phyloP scores from a whole-genome alignment of 192 early-diverging fungal species.

The Phycomyces blakesleeanus region DNA sequence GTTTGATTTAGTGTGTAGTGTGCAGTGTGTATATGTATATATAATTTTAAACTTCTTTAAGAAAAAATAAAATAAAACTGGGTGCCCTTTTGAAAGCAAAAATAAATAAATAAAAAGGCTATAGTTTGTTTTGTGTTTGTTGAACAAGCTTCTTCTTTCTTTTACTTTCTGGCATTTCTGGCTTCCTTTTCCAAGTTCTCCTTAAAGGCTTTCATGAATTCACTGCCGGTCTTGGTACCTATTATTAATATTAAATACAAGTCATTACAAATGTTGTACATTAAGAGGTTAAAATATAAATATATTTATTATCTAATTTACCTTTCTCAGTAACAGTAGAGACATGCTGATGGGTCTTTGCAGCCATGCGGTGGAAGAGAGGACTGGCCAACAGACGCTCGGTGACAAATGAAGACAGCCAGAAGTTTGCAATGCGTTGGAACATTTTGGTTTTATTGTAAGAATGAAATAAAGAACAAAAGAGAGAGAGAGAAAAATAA shows the following conservation, averaged over 20 bases:
- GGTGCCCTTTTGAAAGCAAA: no score
- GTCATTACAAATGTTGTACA: no score
- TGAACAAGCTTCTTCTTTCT: no score
- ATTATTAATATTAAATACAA: no score
- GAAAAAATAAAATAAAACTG: no score
- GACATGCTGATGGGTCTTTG: slow-evolving; percentile 38
- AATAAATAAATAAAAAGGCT: no score
- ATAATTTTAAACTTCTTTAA: no score
- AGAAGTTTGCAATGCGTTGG: slow-evolving; percentile 36
- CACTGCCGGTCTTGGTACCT: slow-evolving; percentile 20
- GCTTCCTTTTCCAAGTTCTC: slow-evolving; percentile 40
- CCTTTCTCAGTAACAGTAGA: slow-evolving; percentile 29
- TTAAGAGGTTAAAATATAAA: no score
- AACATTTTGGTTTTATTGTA: slow-evolving; percentile 36
- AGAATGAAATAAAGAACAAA: slow-evolving; percentile 1
- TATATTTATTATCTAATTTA: no score
- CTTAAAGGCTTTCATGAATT: slow-evolving; percentile 39
- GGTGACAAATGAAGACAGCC: slow-evolving; percentile 34
- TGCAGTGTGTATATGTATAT: no score
- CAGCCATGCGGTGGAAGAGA: slow-evolving; percentile 32
- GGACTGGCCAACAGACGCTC: slow-evolving; percentile 37
- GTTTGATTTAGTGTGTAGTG: no score
- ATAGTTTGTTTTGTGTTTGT: no score
- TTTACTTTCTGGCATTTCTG: slow-evolving; percentile 26
- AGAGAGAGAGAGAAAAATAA: slow-evolving; percentile 12